A percentile compares a stretch with the other conserved stretches of the same genome.
Evolutionary conservation across 805 yeast genomes (phyloP).

Genomic region (Teunomyces gatunensis): DNA sequence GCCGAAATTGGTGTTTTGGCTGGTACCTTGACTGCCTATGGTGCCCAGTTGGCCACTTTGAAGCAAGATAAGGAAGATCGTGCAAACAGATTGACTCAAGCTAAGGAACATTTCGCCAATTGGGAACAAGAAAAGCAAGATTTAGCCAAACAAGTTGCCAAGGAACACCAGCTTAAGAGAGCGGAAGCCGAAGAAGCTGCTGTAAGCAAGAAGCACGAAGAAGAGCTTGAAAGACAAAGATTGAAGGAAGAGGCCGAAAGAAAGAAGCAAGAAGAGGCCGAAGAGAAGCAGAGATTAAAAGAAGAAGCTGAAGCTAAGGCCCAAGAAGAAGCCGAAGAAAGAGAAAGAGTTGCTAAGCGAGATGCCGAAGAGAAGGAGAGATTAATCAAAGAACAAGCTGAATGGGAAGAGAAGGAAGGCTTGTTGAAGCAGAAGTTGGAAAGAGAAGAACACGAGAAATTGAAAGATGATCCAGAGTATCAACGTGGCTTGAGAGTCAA

Average conservation of each 20-base stretch:
- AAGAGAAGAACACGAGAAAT: conserved; percentile 14
- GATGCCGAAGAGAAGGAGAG: conserved; percentile 12
- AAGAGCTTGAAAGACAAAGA: conserved; percentile 14
- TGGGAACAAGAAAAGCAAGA: conserved; percentile 49
- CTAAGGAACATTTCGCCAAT: conserved; percentile 35
- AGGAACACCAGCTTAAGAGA: conserved; percentile 36
- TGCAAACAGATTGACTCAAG: conserved; percentile 35
- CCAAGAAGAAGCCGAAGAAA: conserved; percentile 21
- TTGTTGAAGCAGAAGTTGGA: conserved; percentile 3
- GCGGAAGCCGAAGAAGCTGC: conserved; percentile 39
- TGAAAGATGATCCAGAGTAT: conserved; percentile 22
- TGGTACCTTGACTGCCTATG: conserved; percentile 43
- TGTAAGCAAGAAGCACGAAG: conserved; percentile 15
- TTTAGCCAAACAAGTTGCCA: conserved; percentile 37
- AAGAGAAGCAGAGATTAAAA: conserved; percentile 6
- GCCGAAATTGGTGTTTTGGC: conserved; percentile 46
- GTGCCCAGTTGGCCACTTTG: conserved; percentile 40
- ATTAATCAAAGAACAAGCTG: conserved; percentile 16
- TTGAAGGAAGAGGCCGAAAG: conserved; percentile 14
- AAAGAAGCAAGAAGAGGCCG: conserved; percentile 21
- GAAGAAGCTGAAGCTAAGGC: conserved; percentile 21
- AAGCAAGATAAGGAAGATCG: conserved; percentile 38
- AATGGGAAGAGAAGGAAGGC: conserved; percentile 12
- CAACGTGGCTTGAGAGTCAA: conserved; percentile 24
- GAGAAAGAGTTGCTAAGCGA: conserved; percentile 12